These are phyloP conservation scores for Ophiostoma quercus DNA, from an alignment of 2,329 filamentous ascomycete species.

Conservation along the genomic window DNA sequence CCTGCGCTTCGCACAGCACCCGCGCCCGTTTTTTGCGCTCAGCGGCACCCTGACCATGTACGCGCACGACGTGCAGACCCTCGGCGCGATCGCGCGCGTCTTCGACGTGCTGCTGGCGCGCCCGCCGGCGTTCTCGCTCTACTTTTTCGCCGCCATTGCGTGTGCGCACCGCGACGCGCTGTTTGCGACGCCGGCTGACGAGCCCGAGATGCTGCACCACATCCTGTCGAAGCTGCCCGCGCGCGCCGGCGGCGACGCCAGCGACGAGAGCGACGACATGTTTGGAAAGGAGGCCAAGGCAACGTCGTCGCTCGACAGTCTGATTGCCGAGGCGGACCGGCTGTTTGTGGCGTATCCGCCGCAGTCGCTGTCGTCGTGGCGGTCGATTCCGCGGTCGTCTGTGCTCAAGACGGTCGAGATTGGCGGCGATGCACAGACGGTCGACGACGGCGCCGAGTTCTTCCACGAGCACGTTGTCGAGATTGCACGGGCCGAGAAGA, in stretches of 20 bases:
- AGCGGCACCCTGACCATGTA: conserved; percentile 94
- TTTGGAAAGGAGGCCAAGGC: conserved; percentile 47
- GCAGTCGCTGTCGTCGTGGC: conserved; percentile 66
- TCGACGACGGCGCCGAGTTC: conserved; percentile 60
- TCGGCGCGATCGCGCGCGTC: conserved; percentile 78
- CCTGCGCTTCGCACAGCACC: conserved; percentile 61
- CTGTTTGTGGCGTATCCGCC: conserved; percentile 68
- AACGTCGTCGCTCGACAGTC: conserved; percentile 64
- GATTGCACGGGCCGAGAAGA: conserved; percentile 59
- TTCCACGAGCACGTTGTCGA: conserved; percentile 69
- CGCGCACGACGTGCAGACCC: conserved; percentile 89
- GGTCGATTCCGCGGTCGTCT: conserved; percentile 64
- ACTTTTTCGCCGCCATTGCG: conserved; percentile 86
- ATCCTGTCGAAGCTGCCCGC: conserved; percentile 81
- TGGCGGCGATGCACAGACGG: conserved; percentile 41
- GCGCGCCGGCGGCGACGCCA: conserved; percentile 7
- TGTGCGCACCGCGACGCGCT: conserved; percentile 75
- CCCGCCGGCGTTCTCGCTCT: conserved; percentile 83
- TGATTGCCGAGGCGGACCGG: conserved; percentile 61
- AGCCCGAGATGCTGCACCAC: conserved; percentile 88
- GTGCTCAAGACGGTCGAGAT: conserved; percentile 77
- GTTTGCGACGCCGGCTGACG: conserved; percentile 74
- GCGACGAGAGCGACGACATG: conserved; percentile 45
- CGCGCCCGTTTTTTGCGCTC: conserved; percentile 76
- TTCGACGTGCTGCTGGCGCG: conserved; percentile 88